A percentile compares a stretch with the other conserved stretches of the same genome.
Conservation (phyloP, 257 asterid genomes). For the Nicotiana benthamiana region DNA sequence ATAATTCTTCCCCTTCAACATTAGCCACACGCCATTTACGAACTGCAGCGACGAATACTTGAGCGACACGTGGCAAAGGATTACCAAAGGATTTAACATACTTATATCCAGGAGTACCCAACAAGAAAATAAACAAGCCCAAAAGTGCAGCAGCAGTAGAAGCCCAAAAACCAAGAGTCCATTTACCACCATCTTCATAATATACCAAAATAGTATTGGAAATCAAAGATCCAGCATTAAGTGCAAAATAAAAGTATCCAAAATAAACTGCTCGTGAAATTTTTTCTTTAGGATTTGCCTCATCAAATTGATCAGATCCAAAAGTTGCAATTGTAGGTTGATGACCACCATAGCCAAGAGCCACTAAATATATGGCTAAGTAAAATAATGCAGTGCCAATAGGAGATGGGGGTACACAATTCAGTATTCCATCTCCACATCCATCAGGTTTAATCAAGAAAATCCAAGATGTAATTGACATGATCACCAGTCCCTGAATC, state of each 20-base stretch:
- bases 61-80: slow-evolving; percentile 53
- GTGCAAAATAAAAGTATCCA: slow-evolving; percentile 62
- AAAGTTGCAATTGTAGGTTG: slow-evolving; percentile 68
- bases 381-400: too few species aligned
- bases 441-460: too few species aligned
- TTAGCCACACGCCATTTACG: slow-evolving; percentile 23
- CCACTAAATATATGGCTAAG: too few species aligned
- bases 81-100: slow-evolving; percentile 53
- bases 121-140: slow-evolving; percentile 31
- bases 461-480: slow-evolving; percentile 60
- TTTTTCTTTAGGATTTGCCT: slow-evolving; percentile 21
- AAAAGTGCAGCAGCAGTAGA: slow-evolving; percentile 42
- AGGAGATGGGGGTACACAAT: too few species aligned
- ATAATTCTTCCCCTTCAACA: slow-evolving; percentile 18
- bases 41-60: slow-evolving; percentile 49
- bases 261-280: slow-evolving; percentile 39
- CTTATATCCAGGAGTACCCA: slow-evolving; percentile 41
- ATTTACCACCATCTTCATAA: slow-evolving; percentile 56
- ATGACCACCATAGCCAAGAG: too few species aligned
- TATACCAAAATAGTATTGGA: slow-evolving; percentile 67
- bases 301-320: slow-evolving; percentile 75
- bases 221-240: slow-evolving; percentile 57
- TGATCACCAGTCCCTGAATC: slow-evolving; percentile 45
- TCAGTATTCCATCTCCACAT: too few species aligned
- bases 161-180: slow-evolving; percentile 67